phyloP scores from a whole-genome alignment of 176 grass and related monocot genomes.

The Avena sativa region DNA sequence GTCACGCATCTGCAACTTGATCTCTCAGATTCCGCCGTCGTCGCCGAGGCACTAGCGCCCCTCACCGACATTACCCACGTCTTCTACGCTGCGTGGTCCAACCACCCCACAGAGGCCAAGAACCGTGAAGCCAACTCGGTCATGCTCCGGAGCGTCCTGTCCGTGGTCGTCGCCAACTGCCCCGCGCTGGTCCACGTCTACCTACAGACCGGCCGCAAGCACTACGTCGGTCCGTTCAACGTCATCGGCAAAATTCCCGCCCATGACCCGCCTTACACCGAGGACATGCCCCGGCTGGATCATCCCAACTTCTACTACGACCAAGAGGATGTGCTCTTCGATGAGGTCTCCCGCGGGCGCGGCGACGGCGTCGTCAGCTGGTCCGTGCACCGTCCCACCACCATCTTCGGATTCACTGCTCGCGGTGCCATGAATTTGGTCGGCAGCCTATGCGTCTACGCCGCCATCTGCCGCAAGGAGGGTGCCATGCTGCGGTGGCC shows the following conservation, averaged over 20 bases:
- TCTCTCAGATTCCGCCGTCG: background rate
- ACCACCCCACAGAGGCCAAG: background rate
- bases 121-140: background rate
- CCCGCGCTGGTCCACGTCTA: background rate
- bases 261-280: background rate
- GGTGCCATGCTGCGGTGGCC: background rate
- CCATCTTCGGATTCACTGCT: background rate
- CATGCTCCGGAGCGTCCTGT: background rate
- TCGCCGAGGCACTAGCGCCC: background rate
- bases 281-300: background rate
- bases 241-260: background rate
- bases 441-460: background rate
- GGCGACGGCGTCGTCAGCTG: background rate
- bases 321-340: background rate
- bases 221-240: background rate
- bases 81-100: background rate
- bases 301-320: conserved; percentile 9
- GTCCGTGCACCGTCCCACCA: conserved; percentile 1
- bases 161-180: background rate
- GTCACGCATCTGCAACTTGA: background rate
- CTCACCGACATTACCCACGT: background rate
- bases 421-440: background rate
- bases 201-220: conserved; percentile 7
- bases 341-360: background rate
- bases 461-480: background rate